These are phyloP conservation scores for Phytophthora foliorum DNA, from an alignment of 352 stramenopile genomes.

Conservation along the genomic window DNA sequence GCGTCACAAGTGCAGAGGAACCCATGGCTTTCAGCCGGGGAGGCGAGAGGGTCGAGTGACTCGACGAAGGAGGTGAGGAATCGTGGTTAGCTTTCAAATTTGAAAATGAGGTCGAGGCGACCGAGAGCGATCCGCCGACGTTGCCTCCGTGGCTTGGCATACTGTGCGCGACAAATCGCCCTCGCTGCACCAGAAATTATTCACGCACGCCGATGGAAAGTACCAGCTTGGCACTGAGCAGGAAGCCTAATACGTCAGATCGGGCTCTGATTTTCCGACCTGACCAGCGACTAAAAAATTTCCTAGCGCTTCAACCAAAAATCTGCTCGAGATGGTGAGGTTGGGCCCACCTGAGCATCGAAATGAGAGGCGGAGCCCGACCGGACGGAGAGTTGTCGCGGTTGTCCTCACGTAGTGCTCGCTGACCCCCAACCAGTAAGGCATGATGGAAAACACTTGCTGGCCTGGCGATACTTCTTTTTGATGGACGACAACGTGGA, in stretches of 20 bases:
- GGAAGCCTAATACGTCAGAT: conserved; percentile 18
- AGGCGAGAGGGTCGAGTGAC: conserved; percentile 37
- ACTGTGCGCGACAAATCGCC: not conserved
- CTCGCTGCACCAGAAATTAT: conserved; percentile 23
- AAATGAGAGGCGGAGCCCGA: conserved; percentile 9
- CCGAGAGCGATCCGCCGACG: not conserved
- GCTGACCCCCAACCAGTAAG: too few species aligned
- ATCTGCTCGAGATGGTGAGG: conserved; percentile 23
- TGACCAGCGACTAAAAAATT: not conserved
- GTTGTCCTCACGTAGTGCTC: too few species aligned
- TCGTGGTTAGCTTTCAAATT: conserved; percentile 37
- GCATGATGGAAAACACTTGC: too few species aligned
- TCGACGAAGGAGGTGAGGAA: conserved; percentile 24
- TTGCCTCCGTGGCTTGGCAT: too few species aligned
- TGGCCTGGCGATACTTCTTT: too few species aligned
- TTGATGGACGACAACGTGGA: too few species aligned
- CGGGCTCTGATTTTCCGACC: conserved; percentile 13
- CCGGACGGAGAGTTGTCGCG: conserved; percentile 1
- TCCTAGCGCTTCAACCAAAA: conserved; percentile 16
- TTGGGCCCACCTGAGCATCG: conserved; percentile 7
- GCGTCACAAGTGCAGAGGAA: conserved; percentile 33
- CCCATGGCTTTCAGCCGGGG: conserved; percentile 38
- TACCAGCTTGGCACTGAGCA: conserved; percentile 26
- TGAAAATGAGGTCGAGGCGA: conserved; percentile 30
- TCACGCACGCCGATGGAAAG: conserved; percentile 19